These are phyloP conservation scores for Aspergillus biplanus DNA, from an alignment of 495 filamentous ascomycete genomes.

Conservation along the genomic window DNA sequence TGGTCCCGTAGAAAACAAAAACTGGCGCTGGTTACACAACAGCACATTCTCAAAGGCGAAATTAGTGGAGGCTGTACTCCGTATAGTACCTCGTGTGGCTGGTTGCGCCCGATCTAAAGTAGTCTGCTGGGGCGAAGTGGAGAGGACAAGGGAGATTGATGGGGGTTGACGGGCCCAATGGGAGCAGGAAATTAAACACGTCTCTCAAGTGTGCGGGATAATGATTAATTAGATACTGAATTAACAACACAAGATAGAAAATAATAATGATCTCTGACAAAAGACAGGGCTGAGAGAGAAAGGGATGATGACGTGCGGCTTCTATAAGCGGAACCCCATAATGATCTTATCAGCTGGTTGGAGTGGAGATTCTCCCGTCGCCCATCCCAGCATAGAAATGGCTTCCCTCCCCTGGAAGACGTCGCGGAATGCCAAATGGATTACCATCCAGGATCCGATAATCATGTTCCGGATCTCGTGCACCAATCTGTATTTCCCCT, in stretches of 20 bases:
- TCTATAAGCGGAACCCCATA: too few relatives aligned
- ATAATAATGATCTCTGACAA: too few relatives aligned
- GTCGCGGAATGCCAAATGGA: background rate
- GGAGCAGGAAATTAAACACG: too few relatives aligned
- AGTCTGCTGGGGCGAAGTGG: constrained; percentile 4
- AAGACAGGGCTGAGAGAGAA: too few relatives aligned
- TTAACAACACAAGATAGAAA: too few relatives aligned
- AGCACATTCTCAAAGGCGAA: background rate
- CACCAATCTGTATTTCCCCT: constrained; percentile 18
- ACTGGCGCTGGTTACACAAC: background rate
- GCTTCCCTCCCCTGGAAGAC: constrained; percentile 2
- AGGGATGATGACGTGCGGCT: too few relatives aligned
- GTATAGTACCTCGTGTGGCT: too few relatives aligned
- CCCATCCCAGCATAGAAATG: background rate
- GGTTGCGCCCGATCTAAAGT: constrained; percentile 4
- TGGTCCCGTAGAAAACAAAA: background rate
- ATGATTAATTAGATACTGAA: too few relatives aligned
- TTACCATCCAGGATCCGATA: constrained; percentile 19
- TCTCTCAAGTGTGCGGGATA: too few relatives aligned
- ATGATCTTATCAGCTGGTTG: too few relatives aligned
- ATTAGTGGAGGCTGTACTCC: background rate
- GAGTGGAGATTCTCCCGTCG: too few relatives aligned
- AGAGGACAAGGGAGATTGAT: background rate
- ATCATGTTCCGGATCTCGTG: constrained; percentile 13
- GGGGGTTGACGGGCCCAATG: background rate